Evolutionary conservation across 2,329 filamentous ascomycete genomes (phyloP).

Genomic region (Delphinella strobiligena): DNA sequence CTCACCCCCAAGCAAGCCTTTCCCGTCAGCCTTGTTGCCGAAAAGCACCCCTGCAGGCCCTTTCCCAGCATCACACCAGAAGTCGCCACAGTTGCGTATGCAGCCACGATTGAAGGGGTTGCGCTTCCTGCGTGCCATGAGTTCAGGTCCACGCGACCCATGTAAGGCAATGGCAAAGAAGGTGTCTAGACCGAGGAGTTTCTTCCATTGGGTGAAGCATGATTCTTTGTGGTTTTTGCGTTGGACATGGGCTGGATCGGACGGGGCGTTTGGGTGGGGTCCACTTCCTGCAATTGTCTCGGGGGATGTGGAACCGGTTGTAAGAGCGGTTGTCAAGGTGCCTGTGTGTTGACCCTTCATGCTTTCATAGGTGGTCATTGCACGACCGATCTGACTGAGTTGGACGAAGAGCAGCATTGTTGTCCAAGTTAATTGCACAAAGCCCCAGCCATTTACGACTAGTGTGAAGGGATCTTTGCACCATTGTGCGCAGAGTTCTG

Average conservation of each 20-base stretch:
- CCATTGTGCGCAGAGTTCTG: constrained; percentile 60
- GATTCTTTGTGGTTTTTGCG: constrained; percentile 41
- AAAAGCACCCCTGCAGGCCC: constrained; percentile 33
- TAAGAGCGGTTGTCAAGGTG: constrained; percentile 61
- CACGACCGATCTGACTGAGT: constrained; percentile 79
- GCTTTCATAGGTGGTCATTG: constrained; percentile 92
- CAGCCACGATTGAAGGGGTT: constrained; percentile 83
- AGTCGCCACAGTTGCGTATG: constrained; percentile 85
- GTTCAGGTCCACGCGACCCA: constrained; percentile 48
- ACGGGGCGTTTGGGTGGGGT: constrained; percentile 38
- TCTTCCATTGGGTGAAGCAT: constrained; percentile 67
- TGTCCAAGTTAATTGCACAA: constrained; percentile 84
- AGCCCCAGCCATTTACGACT: constrained; percentile 65
- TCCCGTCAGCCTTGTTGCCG: constrained; percentile 62
- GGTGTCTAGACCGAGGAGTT: constrained; percentile 78
- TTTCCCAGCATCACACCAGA: constrained; percentile 79
- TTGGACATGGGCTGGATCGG: constrained; percentile 16
- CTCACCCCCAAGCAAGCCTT: constrained; percentile 64
- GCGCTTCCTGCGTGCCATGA: constrained; percentile 35
- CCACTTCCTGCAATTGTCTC: constrained; percentile 59
- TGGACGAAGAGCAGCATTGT: constrained; percentile 95
- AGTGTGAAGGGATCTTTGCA: constrained; percentile 78
- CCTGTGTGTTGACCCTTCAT: constrained; percentile 66
- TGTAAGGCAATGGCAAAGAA: constrained; percentile 84
- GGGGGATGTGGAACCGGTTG: constrained; percentile 52